These are phyloP conservation scores for Brassica nigra DNA, from an alignment of 345 rosid species.

Conservation along the genomic window DNA sequence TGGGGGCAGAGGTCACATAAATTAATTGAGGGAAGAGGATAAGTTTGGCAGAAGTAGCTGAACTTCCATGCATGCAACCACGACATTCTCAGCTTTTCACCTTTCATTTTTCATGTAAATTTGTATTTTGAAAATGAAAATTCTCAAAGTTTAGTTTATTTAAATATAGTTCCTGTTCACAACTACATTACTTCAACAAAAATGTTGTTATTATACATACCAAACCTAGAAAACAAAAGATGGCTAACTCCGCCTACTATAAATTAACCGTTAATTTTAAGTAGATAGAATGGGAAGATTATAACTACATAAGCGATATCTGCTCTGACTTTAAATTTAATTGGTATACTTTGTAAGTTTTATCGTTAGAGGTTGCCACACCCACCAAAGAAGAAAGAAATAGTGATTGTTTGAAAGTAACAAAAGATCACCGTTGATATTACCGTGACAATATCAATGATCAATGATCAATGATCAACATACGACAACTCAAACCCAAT, in stretches of 20 bases:
- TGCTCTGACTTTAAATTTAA: not conserved
- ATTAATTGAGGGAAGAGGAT: not conserved
- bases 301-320: not conserved
- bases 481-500: constrained; percentile 11
- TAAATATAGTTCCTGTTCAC: not conserved
- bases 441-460: not conserved
- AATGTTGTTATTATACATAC: constrained; percentile 13
- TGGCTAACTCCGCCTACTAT: constrained; percentile 5
- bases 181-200: not conserved
- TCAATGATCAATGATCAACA: not conserved
- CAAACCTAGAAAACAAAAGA: constrained; percentile 11
- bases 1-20: not conserved
- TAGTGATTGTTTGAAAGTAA: not conserved
- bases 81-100: constrained; percentile 6
- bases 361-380: constrained; percentile 5
- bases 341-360: not conserved
- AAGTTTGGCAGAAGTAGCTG: constrained; percentile 26
- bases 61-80: constrained; percentile 27
- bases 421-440: not conserved
- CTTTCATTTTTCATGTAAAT: not conserved
- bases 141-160: not conserved
- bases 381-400: constrained; percentile 2
- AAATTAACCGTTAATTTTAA: not conserved
- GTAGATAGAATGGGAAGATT: not conserved
- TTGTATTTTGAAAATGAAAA: not conserved